Conservation (phyloP, 108 stramenopile genomes). For the Conticribra guillardii region DNA sequence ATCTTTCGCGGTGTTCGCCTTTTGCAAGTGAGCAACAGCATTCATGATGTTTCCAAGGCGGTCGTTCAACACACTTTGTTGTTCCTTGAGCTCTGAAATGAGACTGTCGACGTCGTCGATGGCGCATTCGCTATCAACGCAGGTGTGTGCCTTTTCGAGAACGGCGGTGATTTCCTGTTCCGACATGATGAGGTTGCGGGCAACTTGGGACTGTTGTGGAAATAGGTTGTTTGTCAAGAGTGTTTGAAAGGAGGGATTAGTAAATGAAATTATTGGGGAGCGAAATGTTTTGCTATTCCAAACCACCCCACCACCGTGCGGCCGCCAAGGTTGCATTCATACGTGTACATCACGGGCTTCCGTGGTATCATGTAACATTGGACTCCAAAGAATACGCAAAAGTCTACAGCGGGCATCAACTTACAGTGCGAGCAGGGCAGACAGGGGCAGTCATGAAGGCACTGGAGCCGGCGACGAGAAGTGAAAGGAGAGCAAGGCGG, state of each 20-base stretch:
- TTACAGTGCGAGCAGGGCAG: slow-evolving; percentile 1
- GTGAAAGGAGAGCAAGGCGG: slow-evolving; percentile 21
- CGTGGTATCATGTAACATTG: too few species aligned
- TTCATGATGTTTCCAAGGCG: slow-evolving; percentile 69
- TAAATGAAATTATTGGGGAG: background rate
- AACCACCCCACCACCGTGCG: too few species aligned
- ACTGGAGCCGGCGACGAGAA: slow-evolving; percentile 23
- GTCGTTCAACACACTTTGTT: slow-evolving; percentile 62
- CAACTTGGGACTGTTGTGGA: slow-evolving; percentile 9
- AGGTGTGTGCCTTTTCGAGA: slow-evolving; percentile 60
- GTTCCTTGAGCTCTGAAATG: slow-evolving; percentile 66
- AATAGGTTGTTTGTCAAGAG: slow-evolving; percentile 1
- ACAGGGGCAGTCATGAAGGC: slow-evolving; percentile 27
- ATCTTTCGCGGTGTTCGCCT: slow-evolving; percentile 63
- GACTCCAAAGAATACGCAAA: too few species aligned
- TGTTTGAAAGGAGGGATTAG: background rate
- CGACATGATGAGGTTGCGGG: slow-evolving; percentile 63
- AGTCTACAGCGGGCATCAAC: too few species aligned
- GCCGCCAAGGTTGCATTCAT: too few species aligned
- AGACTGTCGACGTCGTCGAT: slow-evolving; percentile 70
- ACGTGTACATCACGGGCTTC: too few species aligned
- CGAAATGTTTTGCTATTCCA: too few species aligned
- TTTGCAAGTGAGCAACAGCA: slow-evolving; percentile 65
- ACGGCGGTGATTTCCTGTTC: slow-evolving; percentile 63
- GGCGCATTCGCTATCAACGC: slow-evolving; percentile 72